phyloP scores from a whole-genome alignment of 2,329 filamentous ascomycete genomes.

The Phialophora expanda region DNA sequence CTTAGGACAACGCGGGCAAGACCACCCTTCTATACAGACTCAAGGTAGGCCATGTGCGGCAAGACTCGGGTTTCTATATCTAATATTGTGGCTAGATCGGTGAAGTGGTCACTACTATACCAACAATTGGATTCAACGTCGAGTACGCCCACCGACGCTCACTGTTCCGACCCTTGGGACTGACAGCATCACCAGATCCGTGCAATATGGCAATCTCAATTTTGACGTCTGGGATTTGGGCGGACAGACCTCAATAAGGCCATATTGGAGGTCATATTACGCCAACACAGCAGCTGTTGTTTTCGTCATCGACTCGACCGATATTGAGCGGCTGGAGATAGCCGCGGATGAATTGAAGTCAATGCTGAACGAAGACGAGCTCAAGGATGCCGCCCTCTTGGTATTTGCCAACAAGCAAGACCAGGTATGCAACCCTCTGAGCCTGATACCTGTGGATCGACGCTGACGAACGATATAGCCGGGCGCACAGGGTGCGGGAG shows the following conservation, averaged over 20 bases:
- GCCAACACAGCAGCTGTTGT: constrained; percentile 98
- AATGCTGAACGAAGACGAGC: constrained; percentile 96
- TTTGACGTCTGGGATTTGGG: constrained; percentile 99
- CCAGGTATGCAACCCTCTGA: constrained; percentile 38
- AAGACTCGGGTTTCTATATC: constrained; percentile 29
- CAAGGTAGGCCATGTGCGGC: constrained; percentile 65
- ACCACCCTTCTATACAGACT: constrained; percentile 95
- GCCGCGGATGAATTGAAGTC: constrained; percentile 89
- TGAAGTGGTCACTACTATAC: constrained; percentile 98
- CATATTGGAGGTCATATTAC: constrained; percentile 99
- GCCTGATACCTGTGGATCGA: background rate
- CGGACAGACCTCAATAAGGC: constrained; percentile 96
- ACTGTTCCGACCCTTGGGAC: background rate
- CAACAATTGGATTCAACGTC: constrained; percentile 98
- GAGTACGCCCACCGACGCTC: constrained; percentile 55
- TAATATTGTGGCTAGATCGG: constrained; percentile 70
- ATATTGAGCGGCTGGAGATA: constrained; percentile 92
- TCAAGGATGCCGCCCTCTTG: constrained; percentile 86
- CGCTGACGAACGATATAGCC: constrained; percentile 63
- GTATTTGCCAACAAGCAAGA: constrained; percentile 99
- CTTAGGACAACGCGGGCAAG: constrained; percentile 95
- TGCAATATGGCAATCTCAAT: constrained; percentile 97
- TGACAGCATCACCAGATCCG: constrained; percentile 58
- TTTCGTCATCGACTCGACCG: constrained; percentile 97
- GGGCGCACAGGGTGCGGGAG: constrained; percentile 91